Conservation (phyloP, 805 yeast genomes). For the Wickerhamomyces sydowiorum region DNA sequence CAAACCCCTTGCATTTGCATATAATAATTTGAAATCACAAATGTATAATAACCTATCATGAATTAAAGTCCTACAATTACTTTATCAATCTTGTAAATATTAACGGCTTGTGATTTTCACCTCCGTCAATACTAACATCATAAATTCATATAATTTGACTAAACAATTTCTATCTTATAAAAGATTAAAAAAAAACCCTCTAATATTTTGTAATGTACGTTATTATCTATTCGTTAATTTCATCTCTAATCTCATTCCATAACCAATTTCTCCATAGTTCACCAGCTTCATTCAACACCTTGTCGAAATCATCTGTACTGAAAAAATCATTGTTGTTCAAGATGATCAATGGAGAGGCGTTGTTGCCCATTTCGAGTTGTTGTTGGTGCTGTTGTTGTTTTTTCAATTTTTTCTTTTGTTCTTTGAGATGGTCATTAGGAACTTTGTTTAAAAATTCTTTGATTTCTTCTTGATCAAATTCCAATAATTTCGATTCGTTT, state of each 20-base stretch:
- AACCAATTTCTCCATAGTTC: conserved; percentile 86
- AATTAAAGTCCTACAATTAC: too few species aligned
- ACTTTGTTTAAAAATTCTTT: conserved; percentile 63
- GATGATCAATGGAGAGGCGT: too few species aligned
- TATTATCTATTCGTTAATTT: conserved; percentile 13
- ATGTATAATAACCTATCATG: too few species aligned
- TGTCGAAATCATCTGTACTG: conserved; percentile 60
- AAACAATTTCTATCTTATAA: conserved; percentile 1
- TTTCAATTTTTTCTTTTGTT: conserved; percentile 5
- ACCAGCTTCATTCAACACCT: conserved; percentile 71
- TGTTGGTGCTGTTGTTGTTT: not conserved
- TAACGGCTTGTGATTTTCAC: too few species aligned
- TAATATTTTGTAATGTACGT: not conserved
- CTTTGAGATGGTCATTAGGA: conserved; percentile 11
- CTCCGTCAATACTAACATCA: too few species aligned
- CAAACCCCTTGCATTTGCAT: too few species aligned
- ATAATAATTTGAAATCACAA: too few species aligned
- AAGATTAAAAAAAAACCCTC: not conserved
- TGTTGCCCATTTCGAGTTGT: not conserved
- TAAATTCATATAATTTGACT: too few species aligned
- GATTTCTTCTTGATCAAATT: conserved; percentile 87
- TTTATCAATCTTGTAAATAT: too few species aligned
- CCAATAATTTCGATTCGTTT: conserved; percentile 70
- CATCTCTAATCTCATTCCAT: conserved; percentile 52
- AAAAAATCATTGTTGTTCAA: conserved; percentile 27